Conservation (phyloP, 148 eudicot species). For the Polygonum aviculare region DNA sequence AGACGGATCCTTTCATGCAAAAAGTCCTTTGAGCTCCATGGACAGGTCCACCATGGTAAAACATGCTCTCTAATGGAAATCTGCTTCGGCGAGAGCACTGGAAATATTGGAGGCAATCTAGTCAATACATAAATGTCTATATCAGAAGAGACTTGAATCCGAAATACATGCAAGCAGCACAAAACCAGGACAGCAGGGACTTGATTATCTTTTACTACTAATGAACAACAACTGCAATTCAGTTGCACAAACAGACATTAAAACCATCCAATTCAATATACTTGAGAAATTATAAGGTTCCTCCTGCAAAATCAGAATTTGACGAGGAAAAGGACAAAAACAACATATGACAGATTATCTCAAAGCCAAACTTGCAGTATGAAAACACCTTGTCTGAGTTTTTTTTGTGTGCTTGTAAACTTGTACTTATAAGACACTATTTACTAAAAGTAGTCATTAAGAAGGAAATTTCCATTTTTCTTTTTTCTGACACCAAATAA, state of each 20-base stretch:
- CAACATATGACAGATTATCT: background rate
- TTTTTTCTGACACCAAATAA: background rate
- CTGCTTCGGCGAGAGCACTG: constrained; percentile 71
- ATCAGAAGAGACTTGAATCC: background rate
- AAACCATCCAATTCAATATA: background rate
- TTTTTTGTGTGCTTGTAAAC: no score
- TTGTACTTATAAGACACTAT: no score
- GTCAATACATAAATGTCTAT: constrained; percentile 10
- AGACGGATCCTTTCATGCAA: constrained; percentile 44
- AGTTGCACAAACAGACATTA: background rate
- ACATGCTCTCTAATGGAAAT: constrained; percentile 71
- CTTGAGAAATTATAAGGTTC: background rate
- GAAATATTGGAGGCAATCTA: constrained; percentile 13
- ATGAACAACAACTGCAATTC: background rate
- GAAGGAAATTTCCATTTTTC: background rate
- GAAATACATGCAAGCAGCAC: background rate
- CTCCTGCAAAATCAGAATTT: background rate
- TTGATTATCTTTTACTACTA: background rate
- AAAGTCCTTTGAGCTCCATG: constrained; percentile 41
- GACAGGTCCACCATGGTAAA: constrained; percentile 69
- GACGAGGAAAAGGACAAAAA: background rate
- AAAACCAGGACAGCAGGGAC: background rate
- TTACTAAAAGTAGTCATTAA: background rate
- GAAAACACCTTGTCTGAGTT: background rate
- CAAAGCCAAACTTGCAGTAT: background rate